Percentiles rank a stretch among this genome's conserved stretches.
phyloP scores from a whole-genome alignment of 2,329 filamentous ascomycete species.

The Fusarium chuoi region DNA sequence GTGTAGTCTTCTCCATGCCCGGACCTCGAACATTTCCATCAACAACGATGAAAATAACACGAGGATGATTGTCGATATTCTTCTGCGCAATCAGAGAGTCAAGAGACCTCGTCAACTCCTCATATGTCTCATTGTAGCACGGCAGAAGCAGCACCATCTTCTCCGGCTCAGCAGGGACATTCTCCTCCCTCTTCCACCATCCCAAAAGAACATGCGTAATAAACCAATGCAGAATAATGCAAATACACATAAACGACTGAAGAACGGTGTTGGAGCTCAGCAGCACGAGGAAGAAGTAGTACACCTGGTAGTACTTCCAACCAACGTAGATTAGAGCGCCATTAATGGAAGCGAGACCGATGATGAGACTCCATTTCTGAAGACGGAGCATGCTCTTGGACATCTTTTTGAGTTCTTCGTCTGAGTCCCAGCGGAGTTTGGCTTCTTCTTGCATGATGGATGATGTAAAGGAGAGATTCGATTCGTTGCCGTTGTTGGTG shows the following conservation, averaged over 20 bases:
- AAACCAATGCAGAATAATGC: conserved; percentile 48
- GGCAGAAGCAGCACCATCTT: conserved; percentile 58
- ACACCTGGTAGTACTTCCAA: conserved; percentile 52
- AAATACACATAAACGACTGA: conserved; percentile 55
- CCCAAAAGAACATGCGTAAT: conserved; percentile 47
- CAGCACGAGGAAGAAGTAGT: conserved; percentile 57
- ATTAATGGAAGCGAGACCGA: conserved; percentile 50
- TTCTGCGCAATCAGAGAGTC: conserved; percentile 58
- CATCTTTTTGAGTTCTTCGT: conserved; percentile 52
- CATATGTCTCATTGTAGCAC: conserved; percentile 60
- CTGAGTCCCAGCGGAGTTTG: conserved; percentile 53
- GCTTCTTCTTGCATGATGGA: conserved; percentile 53
- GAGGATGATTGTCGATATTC: conserved; percentile 54
- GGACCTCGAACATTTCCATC: conserved; percentile 59
- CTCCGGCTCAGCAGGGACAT: conserved; percentile 53
- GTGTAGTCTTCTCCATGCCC: conserved; percentile 60
- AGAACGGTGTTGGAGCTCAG: conserved; percentile 58
- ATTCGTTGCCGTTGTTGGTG: conserved; percentile 47
- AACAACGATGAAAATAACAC: conserved; percentile 59
- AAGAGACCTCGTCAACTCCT: conserved; percentile 57
- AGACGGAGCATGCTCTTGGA: conserved; percentile 51
- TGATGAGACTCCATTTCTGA: conserved; percentile 54
- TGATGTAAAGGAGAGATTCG: conserved; percentile 50
- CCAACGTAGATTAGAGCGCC: conserved; percentile 51
- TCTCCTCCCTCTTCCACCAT: conserved; percentile 46